Conservation (phyloP, 257 asterid species). For the Gentiana dahurica region DNA sequence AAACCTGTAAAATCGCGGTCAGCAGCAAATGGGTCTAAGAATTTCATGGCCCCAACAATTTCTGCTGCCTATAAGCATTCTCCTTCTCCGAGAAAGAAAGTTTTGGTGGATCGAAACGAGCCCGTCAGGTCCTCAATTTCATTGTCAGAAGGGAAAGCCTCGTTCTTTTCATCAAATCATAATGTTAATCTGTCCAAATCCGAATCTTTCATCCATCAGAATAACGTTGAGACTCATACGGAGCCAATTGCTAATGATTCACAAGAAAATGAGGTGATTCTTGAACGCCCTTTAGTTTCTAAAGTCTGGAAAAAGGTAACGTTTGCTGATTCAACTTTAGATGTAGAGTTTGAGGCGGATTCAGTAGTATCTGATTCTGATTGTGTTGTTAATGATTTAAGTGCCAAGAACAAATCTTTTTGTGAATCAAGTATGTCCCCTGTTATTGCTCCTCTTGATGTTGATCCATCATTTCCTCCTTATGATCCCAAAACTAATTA, state of each 20-base stretch:
- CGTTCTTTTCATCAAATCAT: constrained; percentile 34
- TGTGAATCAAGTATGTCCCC: constrained; percentile 20
- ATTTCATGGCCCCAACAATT: constrained; percentile 88
- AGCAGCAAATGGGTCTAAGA: constrained; percentile 50
- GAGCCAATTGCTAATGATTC: constrained; percentile 11
- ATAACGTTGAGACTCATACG: constrained; percentile 5
- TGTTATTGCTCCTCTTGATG: constrained; percentile 60
- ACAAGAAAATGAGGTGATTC: constrained; percentile 12
- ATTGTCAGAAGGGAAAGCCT: constrained; percentile 63
- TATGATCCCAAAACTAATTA: constrained; percentile 77
- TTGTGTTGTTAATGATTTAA: constrained; percentile 13
- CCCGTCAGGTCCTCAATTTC: constrained; percentile 64
- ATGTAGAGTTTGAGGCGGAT: constrained; percentile 20
- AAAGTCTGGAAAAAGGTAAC: constrained; percentile 44
- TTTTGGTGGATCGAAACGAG: constrained; percentile 71
- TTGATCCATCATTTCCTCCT: constrained; percentile 64
- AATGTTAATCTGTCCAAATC: constrained; percentile 13
- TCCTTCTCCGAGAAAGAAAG: constrained; percentile 76
- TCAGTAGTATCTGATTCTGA: constrained; percentile 21
- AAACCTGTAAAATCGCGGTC: constrained; percentile 36
- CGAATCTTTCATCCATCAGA: constrained; percentile 14
- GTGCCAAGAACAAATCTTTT: constrained; percentile 10
- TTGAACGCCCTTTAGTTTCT: constrained; percentile 27
- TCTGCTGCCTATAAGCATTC: constrained; percentile 90
- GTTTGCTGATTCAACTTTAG: constrained; percentile 28